phyloP scores from a whole-genome alignment of 129 eudicot genomes.

The Ambrosia artemisiifolia region DNA sequence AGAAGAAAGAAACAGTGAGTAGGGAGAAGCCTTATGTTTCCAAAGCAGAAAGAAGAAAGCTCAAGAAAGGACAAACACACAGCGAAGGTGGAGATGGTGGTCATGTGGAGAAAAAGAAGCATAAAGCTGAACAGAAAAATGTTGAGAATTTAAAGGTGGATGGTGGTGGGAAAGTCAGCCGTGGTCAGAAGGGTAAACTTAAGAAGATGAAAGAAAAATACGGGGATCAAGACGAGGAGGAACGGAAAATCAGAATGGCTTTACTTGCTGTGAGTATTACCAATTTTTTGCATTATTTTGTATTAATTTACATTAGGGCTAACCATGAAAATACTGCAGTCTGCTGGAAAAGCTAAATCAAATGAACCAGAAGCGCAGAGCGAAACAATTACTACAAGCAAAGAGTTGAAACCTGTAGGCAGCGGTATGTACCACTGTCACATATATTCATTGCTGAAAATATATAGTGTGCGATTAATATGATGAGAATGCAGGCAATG shows the following conservation, averaged over 20 bases:
- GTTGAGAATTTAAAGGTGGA: slow-evolving; percentile 40
- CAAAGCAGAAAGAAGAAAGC: slow-evolving; percentile 91
- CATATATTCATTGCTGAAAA: background rate
- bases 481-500: slow-evolving; percentile 29
- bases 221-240: slow-evolving; percentile 97
- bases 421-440: slow-evolving; percentile 42
- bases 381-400: slow-evolving; percentile 31
- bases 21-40: slow-evolving; percentile 82
- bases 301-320: background rate
- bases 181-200: slow-evolving; percentile 89
- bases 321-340: slow-evolving; percentile 38
- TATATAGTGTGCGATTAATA: background rate
- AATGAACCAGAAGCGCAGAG: slow-evolving; percentile 31
- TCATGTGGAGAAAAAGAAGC: slow-evolving; percentile 27
- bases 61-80: slow-evolving; percentile 67
- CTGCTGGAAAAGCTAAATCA: slow-evolving; percentile 77
- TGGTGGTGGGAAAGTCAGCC: slow-evolving; percentile 62
- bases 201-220: slow-evolving; percentile 97
- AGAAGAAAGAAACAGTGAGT: slow-evolving; percentile 35
- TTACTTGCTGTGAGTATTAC: slow-evolving; percentile 74
- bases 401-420: slow-evolving; percentile 28
- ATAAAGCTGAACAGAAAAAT: slow-evolving; percentile 32
- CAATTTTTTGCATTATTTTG: slow-evolving; percentile 10
- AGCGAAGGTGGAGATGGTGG: slow-evolving; percentile 32
- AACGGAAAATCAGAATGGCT: slow-evolving; percentile 79